Base-by-base conservation (phyloP, 352 stramenopile species). In the Phytopythium montanum region DNA sequence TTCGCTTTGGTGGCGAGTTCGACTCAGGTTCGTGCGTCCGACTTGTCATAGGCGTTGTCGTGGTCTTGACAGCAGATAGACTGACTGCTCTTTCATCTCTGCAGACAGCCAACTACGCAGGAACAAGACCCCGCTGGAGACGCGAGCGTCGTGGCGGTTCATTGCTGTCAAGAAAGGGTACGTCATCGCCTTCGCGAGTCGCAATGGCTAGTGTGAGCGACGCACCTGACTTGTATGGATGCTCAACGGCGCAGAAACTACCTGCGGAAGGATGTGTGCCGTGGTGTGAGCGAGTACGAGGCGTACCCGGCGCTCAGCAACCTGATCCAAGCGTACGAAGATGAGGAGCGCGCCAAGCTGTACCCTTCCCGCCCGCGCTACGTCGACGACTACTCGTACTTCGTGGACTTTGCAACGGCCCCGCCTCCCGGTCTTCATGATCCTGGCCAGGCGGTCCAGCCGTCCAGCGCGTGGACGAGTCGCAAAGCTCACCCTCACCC, bases 81-180 rank as follows among this genome's bases (percentile, higher is more conserved):
- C 44, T 26, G 25, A 25, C 5, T 48, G 23, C n/a, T 39, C 51
- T 31, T 25, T 14, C 53, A 7, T 50, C 28, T 46, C 12, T 57
- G 10, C 52, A 91, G 85, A 93, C 63, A 65, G 69, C 33, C 72
- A 94, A 65, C 46, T 94, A 16, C 73, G 83, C 19, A 71, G 75
- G 26, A 85, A 86, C 53, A 90, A 94, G 44, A 76, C 73, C 13
- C 82, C 81, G 29, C 55, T 94, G 16, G 71, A 77, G 48, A 65
- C 79, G 48, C 73, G 66, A 36, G 61, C 72, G 25, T 93, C 81
- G 6, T 72, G 85, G 18, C 73, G 89, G 8, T 95, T 79, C 60
- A 77, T 95, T 29, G 73, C 72, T n/a, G 72, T 79, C 51, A 95
- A 95, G 64, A 76, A 92, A 86, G 80, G 76, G 85, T 95, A 73